Conservation (phyloP, 352 stramenopile species). For the Phytophthora podocarpi region DNA sequence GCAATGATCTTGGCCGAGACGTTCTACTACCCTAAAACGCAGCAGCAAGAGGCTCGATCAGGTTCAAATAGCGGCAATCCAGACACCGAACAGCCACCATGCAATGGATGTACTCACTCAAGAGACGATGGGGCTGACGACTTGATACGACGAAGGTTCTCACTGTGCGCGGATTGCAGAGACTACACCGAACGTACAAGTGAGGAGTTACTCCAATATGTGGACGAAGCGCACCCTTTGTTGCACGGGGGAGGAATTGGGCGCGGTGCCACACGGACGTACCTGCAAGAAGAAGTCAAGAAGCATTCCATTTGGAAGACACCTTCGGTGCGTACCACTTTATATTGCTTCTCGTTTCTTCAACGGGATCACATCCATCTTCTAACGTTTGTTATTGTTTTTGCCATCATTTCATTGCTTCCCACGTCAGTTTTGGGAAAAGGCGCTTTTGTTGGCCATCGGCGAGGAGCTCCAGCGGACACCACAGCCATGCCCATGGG, state of each 20-base stretch:
- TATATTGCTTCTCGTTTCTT: neutral
- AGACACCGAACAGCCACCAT: neutral
- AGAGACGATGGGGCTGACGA: conserved; percentile 11
- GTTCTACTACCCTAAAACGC: conserved; percentile 59
- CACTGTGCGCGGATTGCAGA: conserved; percentile 27
- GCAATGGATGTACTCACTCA: conserved; percentile 11
- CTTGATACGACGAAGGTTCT: conserved; percentile 17
- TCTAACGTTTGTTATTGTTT: neutral
- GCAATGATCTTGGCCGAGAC: conserved; percentile 89
- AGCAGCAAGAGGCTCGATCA: neutral
- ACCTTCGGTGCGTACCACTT: conserved; percentile 46
- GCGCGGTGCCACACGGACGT: conserved; percentile 64
- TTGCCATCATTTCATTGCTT: neutral
- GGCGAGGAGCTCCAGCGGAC: conserved; percentile 84
- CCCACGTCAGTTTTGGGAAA: conserved; percentile 78
- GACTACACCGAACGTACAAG: conserved; percentile 35
- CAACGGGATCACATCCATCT: no score
- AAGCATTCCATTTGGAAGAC: conserved; percentile 87
- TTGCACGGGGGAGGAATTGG: conserved; percentile 42
- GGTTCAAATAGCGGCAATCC: neutral
- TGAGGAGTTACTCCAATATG: conserved; percentile 41
- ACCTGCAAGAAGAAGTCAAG: conserved; percentile 86
- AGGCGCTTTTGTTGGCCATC: conserved; percentile 80
- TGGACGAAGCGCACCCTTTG: conserved; percentile 38
- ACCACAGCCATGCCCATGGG: conserved; percentile 75